phyloP scores from a whole-genome alignment of 345 rosid genomes.

The Bruguiera sexangula region DNA sequence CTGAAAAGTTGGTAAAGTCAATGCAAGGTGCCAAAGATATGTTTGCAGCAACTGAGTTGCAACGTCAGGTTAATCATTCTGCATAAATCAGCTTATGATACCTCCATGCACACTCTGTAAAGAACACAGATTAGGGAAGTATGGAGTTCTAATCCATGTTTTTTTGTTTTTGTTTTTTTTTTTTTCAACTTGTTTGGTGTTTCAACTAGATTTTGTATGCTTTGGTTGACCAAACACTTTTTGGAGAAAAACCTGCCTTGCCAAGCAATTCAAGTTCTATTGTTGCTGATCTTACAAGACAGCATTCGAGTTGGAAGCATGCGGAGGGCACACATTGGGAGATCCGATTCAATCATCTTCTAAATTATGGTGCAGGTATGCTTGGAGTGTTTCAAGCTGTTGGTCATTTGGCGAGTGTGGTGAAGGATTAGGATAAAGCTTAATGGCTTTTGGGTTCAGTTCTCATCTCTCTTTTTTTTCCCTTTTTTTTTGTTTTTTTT shows the following conservation, averaged over 20 bases:
- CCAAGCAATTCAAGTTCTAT: constrained; percentile 48
- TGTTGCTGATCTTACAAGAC: constrained; percentile 65
- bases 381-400: background rate
- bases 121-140: no score
- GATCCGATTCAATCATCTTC: constrained; percentile 72
- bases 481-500: background rate
- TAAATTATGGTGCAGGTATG: constrained; percentile 87
- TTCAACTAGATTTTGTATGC: constrained; percentile 62
- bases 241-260: constrained; percentile 59
- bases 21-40: constrained; percentile 81
- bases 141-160: no score
- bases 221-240: constrained; percentile 76
- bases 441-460: no score
- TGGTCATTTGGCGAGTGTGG: background rate
- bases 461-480: background rate
- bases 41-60: constrained; percentile 95
- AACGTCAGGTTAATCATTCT: constrained; percentile 67
- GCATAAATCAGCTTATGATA: constrained; percentile 16
- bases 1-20: constrained; percentile 76
- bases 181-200: background rate
- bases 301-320: constrained; percentile 80
- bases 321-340: constrained; percentile 90
- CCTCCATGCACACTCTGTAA: constrained; percentile 5
- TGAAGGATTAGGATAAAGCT: background rate
- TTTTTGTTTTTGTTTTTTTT: no score